Percentiles rank a stretch among this genome's conserved stretches.
phyloP scores from a whole-genome alignment of 176 grass and related monocot genomes.

The Carex scoparia region DNA sequence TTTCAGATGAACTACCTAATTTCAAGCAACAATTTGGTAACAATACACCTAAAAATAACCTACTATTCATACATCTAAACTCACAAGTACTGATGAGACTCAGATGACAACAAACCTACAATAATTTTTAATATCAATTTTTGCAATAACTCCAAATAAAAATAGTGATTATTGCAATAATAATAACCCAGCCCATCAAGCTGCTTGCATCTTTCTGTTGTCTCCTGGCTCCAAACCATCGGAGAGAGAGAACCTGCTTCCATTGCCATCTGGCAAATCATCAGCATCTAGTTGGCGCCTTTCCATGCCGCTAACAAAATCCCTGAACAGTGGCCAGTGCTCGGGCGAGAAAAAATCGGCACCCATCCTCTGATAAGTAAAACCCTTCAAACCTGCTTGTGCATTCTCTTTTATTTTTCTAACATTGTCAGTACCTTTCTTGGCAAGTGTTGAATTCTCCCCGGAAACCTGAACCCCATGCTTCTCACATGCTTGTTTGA shows the following conservation, averaged over 20 bases:
- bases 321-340: conserved; percentile 77
- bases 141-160: not conserved
- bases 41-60: not conserved
- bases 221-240: not conserved
- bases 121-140: not conserved
- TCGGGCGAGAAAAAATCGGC: conserved; percentile 76
- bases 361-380: conserved; percentile 70
- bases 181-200: conserved; percentile 5
- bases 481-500: conserved; percentile 49
- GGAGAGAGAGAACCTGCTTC: not conserved
- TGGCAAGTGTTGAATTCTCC: conserved; percentile 60
- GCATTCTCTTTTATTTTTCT: conserved; percentile 25
- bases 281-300: conserved; percentile 49
- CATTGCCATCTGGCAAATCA: conserved; percentile 33
- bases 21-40: not conserved
- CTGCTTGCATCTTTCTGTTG: conserved; percentile 27
- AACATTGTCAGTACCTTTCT: conserved; percentile 28
- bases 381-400: conserved; percentile 18
- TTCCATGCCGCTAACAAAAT: conserved; percentile 53
- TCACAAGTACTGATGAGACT: not conserved
- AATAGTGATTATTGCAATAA: conserved; percentile 13
- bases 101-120: not conserved
- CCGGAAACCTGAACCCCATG: conserved; percentile 45
- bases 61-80: not conserved
- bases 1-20: too few species aligned